Percentiles rank a stretch among this genome's conserved stretches.
Conservation (phyloP, 2,329 filamentous ascomycete species). For the Metarhizium album region DNA sequence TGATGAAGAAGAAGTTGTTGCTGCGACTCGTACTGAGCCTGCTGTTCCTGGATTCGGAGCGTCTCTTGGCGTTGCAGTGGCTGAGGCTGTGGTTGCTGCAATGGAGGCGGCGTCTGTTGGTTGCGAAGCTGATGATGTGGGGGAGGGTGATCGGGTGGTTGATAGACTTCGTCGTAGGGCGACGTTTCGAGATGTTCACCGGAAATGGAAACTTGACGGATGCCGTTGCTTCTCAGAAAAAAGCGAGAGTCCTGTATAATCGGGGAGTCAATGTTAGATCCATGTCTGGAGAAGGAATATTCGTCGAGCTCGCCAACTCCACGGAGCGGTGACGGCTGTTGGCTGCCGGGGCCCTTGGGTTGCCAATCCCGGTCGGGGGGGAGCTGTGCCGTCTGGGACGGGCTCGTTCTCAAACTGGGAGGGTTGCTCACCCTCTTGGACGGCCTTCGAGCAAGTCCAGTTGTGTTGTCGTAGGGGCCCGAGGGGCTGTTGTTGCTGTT, state of each 20-base stretch:
- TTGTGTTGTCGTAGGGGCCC: constrained; percentile 37
- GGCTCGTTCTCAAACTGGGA: constrained; percentile 31
- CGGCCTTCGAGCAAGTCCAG: constrained; percentile 39
- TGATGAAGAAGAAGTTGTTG: too few species aligned
- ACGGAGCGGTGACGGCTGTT: constrained; percentile 30
- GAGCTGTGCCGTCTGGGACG: constrained; percentile 15
- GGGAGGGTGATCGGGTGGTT: constrained; percentile 18
- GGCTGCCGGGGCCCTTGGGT: constrained; percentile 10
- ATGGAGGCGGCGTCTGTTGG: constrained; percentile 10
- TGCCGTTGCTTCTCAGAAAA: constrained; percentile 24
- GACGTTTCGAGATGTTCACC: constrained; percentile 30
- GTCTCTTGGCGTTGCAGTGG: constrained; percentile 15
- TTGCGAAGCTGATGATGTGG: constrained; percentile 23
- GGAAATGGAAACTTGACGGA: constrained; percentile 38
- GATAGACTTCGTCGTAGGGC: constrained; percentile 35
- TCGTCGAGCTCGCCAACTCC: constrained; percentile 30
- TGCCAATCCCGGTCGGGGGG: constrained; percentile 13
- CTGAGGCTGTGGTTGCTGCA: constrained; percentile 14
- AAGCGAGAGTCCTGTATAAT: constrained; percentile 30
- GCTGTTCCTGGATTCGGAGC: constrained; percentile 22
- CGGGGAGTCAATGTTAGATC: constrained; percentile 29
- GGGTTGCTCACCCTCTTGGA: constrained; percentile 47
- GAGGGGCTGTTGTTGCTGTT: constrained; percentile 12
- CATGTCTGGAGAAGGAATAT: constrained; percentile 23
- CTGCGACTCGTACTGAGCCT: constrained; percentile 15